A percentile compares a stretch with the other conserved stretches of the same genome.
Evolutionary conservation across 2,329 filamentous ascomycete species (phyloP).

Genomic region (Neocatenulostroma microsporum): DNA sequence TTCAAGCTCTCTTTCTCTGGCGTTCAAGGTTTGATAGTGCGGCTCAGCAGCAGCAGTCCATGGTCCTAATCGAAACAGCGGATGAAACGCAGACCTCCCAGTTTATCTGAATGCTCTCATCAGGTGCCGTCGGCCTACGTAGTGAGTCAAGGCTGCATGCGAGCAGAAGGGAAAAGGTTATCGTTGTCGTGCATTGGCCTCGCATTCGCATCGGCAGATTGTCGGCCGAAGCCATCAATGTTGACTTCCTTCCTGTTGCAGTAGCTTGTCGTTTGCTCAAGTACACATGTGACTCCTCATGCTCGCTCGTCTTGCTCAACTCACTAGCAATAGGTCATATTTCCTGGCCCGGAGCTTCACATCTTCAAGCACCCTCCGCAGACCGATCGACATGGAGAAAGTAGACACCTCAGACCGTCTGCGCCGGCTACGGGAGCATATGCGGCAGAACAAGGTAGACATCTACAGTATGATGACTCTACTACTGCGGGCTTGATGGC

Average conservation of each 20-base stretch:
- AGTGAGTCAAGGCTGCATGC: no score
- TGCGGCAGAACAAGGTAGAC: conserved; percentile 80
- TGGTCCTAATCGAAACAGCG: neutral
- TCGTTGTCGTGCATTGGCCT: neutral
- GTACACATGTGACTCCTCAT: conserved; percentile 3
- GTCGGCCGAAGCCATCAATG: neutral
- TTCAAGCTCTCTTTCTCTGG: conserved; percentile 1
- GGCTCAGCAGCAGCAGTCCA: neutral
- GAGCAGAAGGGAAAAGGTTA: neutral
- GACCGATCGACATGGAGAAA: conserved; percentile 57
- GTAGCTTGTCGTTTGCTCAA: neutral
- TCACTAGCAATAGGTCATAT: conserved; percentile 1
- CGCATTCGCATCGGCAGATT: neutral
- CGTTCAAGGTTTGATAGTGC: neutral
- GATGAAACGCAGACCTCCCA: no score
- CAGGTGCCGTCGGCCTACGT: no score
- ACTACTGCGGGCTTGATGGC: conserved; percentile 24
- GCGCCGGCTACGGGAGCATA: conserved; percentile 67
- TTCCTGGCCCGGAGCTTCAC: conserved; percentile 15
- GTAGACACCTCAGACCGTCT: conserved; percentile 74
- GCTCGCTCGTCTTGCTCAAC: neutral
- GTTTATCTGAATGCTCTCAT: no score
- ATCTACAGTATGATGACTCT: conserved; percentile 67
- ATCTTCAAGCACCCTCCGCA: conserved; percentile 12
- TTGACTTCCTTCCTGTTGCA: neutral